Percentiles rank a stretch among this genome's conserved stretches.
phyloP scores from a whole-genome alignment of 306 rosid genomes.

The Canavalia ensiformis region DNA sequence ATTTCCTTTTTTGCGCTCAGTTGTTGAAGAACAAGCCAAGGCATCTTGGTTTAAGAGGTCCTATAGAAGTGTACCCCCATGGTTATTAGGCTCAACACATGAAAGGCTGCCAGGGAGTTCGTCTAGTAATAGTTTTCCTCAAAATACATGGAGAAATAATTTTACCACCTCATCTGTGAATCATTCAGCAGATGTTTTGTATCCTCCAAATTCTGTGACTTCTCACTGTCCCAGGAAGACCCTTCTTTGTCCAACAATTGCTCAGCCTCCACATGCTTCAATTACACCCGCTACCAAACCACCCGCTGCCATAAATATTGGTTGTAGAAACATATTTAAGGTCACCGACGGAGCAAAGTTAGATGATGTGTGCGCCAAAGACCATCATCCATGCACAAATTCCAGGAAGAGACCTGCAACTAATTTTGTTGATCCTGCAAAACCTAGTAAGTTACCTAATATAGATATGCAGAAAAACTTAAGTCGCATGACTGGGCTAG shows the following conservation, averaged over 20 bases:
- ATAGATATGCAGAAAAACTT: constrained; percentile 51
- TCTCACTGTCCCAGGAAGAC: constrained; percentile 54
- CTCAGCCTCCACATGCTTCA: constrained; percentile 54
- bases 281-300: constrained; percentile 51
- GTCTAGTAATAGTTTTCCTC: constrained; percentile 55
- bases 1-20: constrained; percentile 67
- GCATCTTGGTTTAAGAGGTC: constrained; percentile 59
- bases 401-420: constrained; percentile 51
- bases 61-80: constrained; percentile 58
- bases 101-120: constrained; percentile 47
- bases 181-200: constrained; percentile 52
- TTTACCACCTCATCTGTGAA: constrained; percentile 47
- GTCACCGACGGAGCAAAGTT: constrained; percentile 58
- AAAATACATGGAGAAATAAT: constrained; percentile 48
- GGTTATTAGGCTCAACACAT: constrained; percentile 58
- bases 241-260: constrained; percentile 43
- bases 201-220: constrained; percentile 49
- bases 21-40: constrained; percentile 57
- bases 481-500: constrained; percentile 39
- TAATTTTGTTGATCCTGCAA: constrained; percentile 50
- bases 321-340: constrained; percentile 50
- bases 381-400: constrained; percentile 54
- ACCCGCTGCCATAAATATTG: constrained; percentile 48
- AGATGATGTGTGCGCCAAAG: constrained; percentile 53
- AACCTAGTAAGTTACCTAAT: constrained; percentile 47